These are phyloP conservation scores for Tardiomyces depauwii DNA, from an alignment of 1,139 yeast species.

Conservation along the genomic window DNA sequence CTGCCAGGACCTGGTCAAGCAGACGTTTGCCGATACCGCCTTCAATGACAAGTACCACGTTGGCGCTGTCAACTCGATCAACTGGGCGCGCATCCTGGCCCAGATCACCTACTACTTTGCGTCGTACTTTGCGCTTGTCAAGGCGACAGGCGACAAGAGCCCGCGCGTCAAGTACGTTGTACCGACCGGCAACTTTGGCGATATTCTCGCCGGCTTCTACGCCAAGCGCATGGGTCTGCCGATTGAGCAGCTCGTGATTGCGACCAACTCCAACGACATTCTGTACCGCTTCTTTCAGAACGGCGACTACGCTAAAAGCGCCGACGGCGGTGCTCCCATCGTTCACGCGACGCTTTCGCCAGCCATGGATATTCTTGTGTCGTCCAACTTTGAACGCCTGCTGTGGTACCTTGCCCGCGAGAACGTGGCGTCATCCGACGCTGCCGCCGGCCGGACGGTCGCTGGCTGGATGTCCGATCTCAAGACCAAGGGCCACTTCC, in stretches of 20 bases:
- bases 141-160: constrained; percentile 20
- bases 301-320: constrained; percentile 59
- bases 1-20: constrained; percentile 94
- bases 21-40: constrained; percentile 77
- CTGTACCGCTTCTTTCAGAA: constrained; percentile 82
- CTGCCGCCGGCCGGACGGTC: constrained; percentile 65
- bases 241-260: constrained; percentile 72
- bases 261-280: constrained; percentile 92
- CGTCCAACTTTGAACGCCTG: constrained; percentile 91
- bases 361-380: constrained; percentile 95
- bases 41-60: constrained; percentile 85
- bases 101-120: constrained; percentile 95
- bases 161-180: constrained; percentile 71
- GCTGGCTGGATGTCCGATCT: constrained; percentile 70
- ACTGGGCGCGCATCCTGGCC: constrained; percentile 98
- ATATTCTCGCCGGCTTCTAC: constrained; percentile 89
- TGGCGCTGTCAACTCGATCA: constrained; percentile 96
- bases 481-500: constrained; percentile 64
- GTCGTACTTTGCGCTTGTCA: constrained; percentile 68
- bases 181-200: constrained; percentile 98
- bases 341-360: constrained; percentile 92
- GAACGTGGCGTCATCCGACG: constrained; percentile 43
- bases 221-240: constrained; percentile 96
- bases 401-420: constrained; percentile 88
- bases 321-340: constrained; percentile 34